Conservation (phyloP, 352 stramenopile species). For the Phytopythium delawarense region DNA sequence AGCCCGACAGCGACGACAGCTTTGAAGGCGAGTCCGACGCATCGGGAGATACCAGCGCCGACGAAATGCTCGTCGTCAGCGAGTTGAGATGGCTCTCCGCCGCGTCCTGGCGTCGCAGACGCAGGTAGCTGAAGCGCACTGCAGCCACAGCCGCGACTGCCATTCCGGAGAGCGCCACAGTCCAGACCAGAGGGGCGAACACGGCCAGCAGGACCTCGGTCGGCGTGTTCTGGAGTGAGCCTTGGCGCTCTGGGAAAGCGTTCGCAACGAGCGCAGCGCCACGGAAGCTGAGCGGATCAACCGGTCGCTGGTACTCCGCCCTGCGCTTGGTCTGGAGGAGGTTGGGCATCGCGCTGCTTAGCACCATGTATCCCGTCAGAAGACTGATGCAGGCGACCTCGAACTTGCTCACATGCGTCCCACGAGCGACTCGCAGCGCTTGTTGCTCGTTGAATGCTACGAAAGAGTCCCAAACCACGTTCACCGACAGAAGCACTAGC, state of each 20-base stretch:
- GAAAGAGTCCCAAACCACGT: slow-evolving; percentile 30
- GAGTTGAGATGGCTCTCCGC: slow-evolving; percentile 11
- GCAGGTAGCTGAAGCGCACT: slow-evolving; percentile 18
- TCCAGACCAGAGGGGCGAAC: slow-evolving; percentile 17
- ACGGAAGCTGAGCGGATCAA: slow-evolving; percentile 18
- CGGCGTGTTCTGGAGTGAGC: slow-evolving; percentile 15
- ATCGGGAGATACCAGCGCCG: slow-evolving; percentile 15
- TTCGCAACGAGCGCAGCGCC: slow-evolving; percentile 20
- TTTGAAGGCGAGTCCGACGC: slow-evolving; percentile 10
- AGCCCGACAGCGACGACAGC: not conserved
- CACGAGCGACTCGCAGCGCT: slow-evolving; percentile 18
- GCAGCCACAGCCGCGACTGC: slow-evolving; percentile 14
- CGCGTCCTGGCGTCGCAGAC: slow-evolving; percentile 7
- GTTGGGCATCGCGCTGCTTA: slow-evolving; percentile 8
- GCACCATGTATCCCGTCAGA: slow-evolving; percentile 4
- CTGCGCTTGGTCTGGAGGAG: slow-evolving; percentile 2
- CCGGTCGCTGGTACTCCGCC: slow-evolving; percentile 14
- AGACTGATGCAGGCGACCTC: slow-evolving; percentile 27
- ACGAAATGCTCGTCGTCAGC: slow-evolving; percentile 5
- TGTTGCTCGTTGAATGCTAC: slow-evolving; percentile 21
- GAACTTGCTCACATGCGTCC: slow-evolving; percentile 27
- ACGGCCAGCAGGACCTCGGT: slow-evolving; percentile 8
- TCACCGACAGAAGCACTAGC: slow-evolving; percentile 31
- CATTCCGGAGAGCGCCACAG: slow-evolving; percentile 14
- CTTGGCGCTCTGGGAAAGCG: slow-evolving; percentile 15